A percentile compares a stretch with the other conserved stretches of the same genome.
Conservation (phyloP, 441 rosid species). For the Populus hybrid region DNA sequence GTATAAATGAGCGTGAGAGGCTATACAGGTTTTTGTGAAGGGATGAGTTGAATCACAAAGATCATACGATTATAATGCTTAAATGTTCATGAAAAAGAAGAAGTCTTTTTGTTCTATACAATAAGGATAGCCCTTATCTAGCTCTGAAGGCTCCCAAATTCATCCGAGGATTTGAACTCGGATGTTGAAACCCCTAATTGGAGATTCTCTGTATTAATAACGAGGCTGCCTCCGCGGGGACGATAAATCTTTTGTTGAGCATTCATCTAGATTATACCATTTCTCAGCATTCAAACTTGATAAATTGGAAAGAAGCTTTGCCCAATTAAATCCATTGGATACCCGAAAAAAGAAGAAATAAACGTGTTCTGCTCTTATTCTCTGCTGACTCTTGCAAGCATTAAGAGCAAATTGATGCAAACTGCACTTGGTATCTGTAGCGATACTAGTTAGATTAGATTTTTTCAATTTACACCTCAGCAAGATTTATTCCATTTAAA, state of each 20-base stretch:
- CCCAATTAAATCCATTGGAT: background rate
- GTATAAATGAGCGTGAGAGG: too few species aligned
- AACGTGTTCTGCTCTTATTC: background rate
- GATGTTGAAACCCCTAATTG: background rate
- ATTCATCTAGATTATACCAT: background rate
- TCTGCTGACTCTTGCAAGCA: background rate
- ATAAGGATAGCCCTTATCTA: background rate
- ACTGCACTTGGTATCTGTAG: background rate
- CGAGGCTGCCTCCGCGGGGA: background rate
- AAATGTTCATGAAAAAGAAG: background rate
- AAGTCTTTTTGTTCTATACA: background rate
- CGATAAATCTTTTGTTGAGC: background rate
- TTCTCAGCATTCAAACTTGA: background rate
- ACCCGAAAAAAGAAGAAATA: too few species aligned
- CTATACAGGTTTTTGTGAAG: too few species aligned
- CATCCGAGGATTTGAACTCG: background rate
- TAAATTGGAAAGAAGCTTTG: background rate
- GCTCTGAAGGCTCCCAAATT: background rate
- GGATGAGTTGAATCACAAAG: too few species aligned
- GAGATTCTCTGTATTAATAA: too few species aligned
- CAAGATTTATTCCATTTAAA: too few species aligned
- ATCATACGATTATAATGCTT: too few species aligned
- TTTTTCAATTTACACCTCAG: too few species aligned
- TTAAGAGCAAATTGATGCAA: background rate
- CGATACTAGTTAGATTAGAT: too few species aligned